Conservation (phyloP, 2,329 filamentous ascomycete species). For the Colletotrichum horii region DNA sequence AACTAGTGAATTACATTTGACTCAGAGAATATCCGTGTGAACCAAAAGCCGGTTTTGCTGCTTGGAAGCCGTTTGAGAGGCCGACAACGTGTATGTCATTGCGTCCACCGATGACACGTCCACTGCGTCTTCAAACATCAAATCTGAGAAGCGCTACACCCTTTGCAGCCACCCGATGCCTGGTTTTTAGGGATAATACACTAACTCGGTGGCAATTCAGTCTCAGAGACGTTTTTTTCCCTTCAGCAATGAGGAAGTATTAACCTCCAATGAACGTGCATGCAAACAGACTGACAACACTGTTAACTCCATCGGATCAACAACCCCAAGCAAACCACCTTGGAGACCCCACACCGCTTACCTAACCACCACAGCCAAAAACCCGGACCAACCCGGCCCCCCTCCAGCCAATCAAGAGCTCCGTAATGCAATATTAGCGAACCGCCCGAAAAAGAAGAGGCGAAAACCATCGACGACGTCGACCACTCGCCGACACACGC, state of each 20-base stretch:
- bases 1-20: not conserved
- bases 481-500: conserved; percentile 5
- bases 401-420: conserved; percentile 7
- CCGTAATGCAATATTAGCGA: conserved; percentile 13
- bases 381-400: not conserved
- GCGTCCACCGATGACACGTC: not conserved
- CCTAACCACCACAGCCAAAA: not conserved
- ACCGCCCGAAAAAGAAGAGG: conserved; percentile 7
- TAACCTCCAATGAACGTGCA: not conserved
- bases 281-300: not conserved
- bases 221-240: not conserved
- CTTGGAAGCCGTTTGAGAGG: not conserved
- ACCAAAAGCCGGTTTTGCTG: not conserved
- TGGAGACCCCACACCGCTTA: not conserved
- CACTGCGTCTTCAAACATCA: not conserved
- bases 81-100: not conserved
- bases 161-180: not conserved
- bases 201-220: not conserved
- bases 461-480: conserved; percentile 19
- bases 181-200: not conserved
- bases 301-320: not conserved
- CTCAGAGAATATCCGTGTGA: not conserved
- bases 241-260: not conserved
- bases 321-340: not conserved
- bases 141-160: not conserved